phyloP scores from a whole-genome alignment of 352 stramenopile species.

The Phytophthora pseudosyringae region DNA sequence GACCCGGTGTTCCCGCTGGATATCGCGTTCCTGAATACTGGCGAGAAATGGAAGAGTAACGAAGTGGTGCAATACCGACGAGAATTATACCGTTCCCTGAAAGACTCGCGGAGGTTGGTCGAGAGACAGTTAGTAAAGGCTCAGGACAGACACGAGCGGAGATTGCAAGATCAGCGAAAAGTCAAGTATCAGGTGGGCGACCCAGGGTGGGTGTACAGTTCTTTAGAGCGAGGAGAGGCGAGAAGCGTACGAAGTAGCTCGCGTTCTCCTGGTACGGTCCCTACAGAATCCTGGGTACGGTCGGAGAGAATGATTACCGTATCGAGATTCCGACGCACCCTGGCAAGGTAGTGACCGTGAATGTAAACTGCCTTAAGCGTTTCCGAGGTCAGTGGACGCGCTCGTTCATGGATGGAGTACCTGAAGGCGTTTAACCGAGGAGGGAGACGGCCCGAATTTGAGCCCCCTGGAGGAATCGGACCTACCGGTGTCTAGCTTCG shows the following conservation, averaged over 20 bases:
- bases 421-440: too few relatives aligned
- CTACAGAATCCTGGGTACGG: not conserved
- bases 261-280: slow-evolving; percentile 14
- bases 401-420: too few relatives aligned
- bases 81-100: not conserved
- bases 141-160: slow-evolving; percentile 3
- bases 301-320: not conserved
- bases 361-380: not conserved
- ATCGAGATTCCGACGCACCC: not conserved
- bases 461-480: slow-evolving; percentile 1
- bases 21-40: slow-evolving; percentile 10
- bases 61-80: slow-evolving; percentile 4
- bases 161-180: not conserved
- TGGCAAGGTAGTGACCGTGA: not conserved
- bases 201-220: slow-evolving; percentile 17
- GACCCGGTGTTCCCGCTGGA: slow-evolving; percentile 5
- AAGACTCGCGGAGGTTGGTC: slow-evolving; percentile 1
- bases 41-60: slow-evolving; percentile 14
- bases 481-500: too few relatives aligned
- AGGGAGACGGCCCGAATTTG: not conserved
- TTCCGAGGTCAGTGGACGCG: not conserved
- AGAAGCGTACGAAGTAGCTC: slow-evolving; percentile 10
- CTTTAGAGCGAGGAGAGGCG: not conserved
- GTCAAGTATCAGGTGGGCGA: slow-evolving; percentile 5
- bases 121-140: slow-evolving; percentile 12